Evolutionary conservation across 352 stramenopile species (phyloP), one percentile per base, ranked within the genome.

Genomic region (Phytophthora nicotianae): DNA sequence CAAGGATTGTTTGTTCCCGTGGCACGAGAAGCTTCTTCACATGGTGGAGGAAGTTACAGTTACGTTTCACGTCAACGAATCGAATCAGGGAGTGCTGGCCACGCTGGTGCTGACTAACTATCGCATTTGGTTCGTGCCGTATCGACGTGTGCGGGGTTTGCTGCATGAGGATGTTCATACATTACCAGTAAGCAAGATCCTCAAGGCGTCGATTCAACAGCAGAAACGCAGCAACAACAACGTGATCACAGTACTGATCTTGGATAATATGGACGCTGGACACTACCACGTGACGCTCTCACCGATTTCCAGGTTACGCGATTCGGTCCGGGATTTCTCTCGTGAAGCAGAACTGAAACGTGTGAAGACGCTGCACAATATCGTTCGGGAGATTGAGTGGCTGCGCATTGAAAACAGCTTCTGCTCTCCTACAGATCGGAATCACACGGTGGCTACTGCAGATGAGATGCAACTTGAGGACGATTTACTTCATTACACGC

Each of bases 11-110:
- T 46, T 95, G 14, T 93, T 95, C 23, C 86, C 86, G 32, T 95
- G 82, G 79, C 77, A 93, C 50, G 86, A 95, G 58, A 91, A 86
- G 61, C 67, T 95, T 8, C 54, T 95, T 54, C 79, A 95, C 61
- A 90, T 93, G 82, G 75, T 95, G 33, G 86, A 95, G 59, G 86
- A 95, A 57, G 84, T 95, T 37, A 89, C 83, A 0, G 81, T 95
- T 9, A 95, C 86, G n/a, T 95, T 95, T 50, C 86, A 95, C 62
- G 83, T 95, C 46, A 95, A 92, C 38, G 86, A 95, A 29, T 85
- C 72, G 6, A 95, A 95, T 50, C 86, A 95, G 51, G 86, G 86
- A 37, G 86, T 95, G 24, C 65, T 95, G 6, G 83, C 84, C 5
- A 91, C 84, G 19, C 59, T 95, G 20, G 79, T 95, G 38, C 63